Percentiles rank a stretch among this genome's conserved stretches.
These are phyloP conservation scores for Arxiozyma slooffiae DNA, from an alignment of 1,139 yeast genomes.

Conservation along the genomic window DNA sequence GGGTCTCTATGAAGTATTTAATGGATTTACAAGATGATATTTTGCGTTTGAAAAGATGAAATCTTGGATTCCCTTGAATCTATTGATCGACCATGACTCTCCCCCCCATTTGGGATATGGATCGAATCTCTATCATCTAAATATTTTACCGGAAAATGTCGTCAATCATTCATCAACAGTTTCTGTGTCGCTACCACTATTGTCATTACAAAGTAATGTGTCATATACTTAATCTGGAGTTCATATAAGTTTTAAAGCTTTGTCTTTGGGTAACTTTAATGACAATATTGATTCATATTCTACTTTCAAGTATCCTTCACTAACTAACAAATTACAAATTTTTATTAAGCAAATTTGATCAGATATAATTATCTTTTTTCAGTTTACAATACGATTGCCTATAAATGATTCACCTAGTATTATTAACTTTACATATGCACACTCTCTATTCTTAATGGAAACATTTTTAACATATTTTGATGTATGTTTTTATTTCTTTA, in stretches of 20 bases:
- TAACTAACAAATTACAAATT: neutral
- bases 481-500: slow-evolving; percentile 79
- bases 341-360: neutral
- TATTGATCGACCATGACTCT: no score
- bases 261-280: neutral
- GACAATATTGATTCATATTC: neutral
- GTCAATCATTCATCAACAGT: slow-evolving; percentile 13
- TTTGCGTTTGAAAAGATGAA: slow-evolving; percentile 39
- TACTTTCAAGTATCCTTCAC: neutral
- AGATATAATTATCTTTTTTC: neutral
- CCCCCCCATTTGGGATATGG: slow-evolving; percentile 61
- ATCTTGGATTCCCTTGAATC: slow-evolving; percentile 39
- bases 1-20: slow-evolving; percentile 52
- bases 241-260: neutral
- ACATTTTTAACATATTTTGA: slow-evolving; percentile 71
- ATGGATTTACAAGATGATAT: slow-evolving; percentile 61
- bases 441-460: slow-evolving; percentile 65
- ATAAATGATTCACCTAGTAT: neutral
- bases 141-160: slow-evolving; percentile 16
- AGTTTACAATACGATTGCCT: neutral
- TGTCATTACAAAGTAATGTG: neutral
- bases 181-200: slow-evolving; percentile 1
- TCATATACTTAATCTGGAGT: neutral
- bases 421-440: slow-evolving; percentile 37
- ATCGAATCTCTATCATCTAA: slow-evolving; percentile 44